Evolutionary conservation across 2,329 filamentous ascomycete species (phyloP), one percentile per base, ranked within the genome.

Genomic region (Leptodontidium sp.): DNA sequence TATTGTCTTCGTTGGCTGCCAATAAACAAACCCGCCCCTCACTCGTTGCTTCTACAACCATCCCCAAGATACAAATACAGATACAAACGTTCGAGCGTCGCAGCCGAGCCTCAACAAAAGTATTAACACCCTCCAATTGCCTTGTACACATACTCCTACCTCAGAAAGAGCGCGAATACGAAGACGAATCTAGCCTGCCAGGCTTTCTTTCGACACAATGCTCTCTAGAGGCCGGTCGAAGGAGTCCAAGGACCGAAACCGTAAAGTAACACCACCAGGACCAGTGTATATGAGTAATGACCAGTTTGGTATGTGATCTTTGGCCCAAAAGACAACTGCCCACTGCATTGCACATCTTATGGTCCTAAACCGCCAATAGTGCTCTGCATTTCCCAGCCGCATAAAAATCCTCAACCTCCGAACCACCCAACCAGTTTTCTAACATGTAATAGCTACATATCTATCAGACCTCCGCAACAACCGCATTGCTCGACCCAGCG

Each of bases 401-500:
- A 2, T 8, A 38, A 17, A n/a, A 17, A 38, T 32, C 29, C 14
- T 40, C n/a, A 29, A 43, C 32, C 55, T 24, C 35, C 9, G 17
- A 14, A 40, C 6, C 15, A 38, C 24, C 15, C 47, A 45, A 52
- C 15, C 62, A 24, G 32, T 24, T 53, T 68, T 43, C 73, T 77
- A 65, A 74, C 61, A 55, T 47, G 45, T 52, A 72, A 70, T 80
- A 93, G 91, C 89, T 73, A 84, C 84, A 69, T 94, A 93, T 79
- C 86, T 94, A 45, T 84, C 90, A 74, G 88, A 90, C 73, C 86
- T 95, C 45, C 90, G 92, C 73, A 88, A 86, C 73, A 91, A 87
- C 79, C 88, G 90, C 63, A 83, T 88, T 66, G 84, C 86, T 45
- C 86, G 92, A 66, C 92, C 92, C 9, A 90, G 88, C 67, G 91